Base-by-base conservation (phyloP, 768 basidiomycete species). In the Kwoniella dendrophila region DNA sequence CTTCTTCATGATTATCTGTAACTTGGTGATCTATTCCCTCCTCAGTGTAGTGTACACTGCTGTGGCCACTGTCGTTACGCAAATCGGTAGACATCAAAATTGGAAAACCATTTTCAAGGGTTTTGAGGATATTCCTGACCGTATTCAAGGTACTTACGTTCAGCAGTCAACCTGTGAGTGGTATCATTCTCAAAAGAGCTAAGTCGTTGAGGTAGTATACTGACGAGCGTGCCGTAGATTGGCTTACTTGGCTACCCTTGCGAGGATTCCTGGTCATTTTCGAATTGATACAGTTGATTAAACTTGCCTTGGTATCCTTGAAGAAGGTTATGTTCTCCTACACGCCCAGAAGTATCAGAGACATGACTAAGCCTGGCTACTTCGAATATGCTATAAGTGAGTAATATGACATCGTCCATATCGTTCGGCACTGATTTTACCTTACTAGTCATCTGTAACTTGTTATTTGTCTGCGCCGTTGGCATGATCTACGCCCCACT, bases 251-350 rank as follows among this genome's bases (percentile, higher is more conserved):
- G 82, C 91, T 94, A 83, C 92, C 93, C 6, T 83, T 98, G 36
- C 90, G 95, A 75, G 96, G 94, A 26, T 96, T 97, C 85, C 84
- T 98, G 41, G 89, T 86, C 10, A 82, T 97, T 58, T 98, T 98
- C 74, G 96, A 99, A 77, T 82, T 99, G 33, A 95, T 96, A 5
- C 96, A 99, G 80, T 86, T 98, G 52, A 79, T 98, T 80, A 96
- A 96, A 74, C 83, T 99, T 26, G 70, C 93, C 11, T 26, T 77
- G 68, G 71, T 79, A 1, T 79, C 78, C 3, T 64, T 79, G 16
- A 36, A 73, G 22, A 66, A 71, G 5, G 64, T 73, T 56, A 69
- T 80, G 62, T 80, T 80, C 62, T 73, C 76, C 12, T 77, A 78
- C 54, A 80, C 79, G 0, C 79, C 79, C 2, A 58, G 79, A 66